Percentiles rank a stretch among this genome's conserved stretches.
Conservation (phyloP, 2,329 filamentous ascomycete species). For the Sarocladiaceae sp. region DNA sequence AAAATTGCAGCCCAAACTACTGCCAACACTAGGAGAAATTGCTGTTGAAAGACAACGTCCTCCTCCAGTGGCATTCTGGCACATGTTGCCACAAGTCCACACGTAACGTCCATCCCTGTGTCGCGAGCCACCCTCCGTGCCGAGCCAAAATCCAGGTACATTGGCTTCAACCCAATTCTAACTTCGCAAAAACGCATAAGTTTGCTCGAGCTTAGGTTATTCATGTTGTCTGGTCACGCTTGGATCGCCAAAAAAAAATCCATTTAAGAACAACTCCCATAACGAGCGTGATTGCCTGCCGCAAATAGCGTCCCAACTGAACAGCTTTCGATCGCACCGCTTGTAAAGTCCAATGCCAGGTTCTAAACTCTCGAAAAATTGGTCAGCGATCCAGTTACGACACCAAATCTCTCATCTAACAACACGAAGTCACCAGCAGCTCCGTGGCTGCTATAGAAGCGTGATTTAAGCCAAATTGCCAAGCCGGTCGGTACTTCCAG, state of each 20-base stretch:
- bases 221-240: background rate
- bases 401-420: background rate
- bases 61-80: too few relatives aligned
- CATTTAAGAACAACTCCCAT: background rate
- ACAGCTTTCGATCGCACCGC: background rate
- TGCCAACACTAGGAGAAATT: too few relatives aligned
- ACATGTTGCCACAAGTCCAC: too few relatives aligned
- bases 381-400: background rate
- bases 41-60: too few relatives aligned
- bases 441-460: background rate
- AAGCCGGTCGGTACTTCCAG: background rate
- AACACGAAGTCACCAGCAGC: background rate
- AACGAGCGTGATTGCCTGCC: background rate
- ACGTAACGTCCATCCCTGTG: too few relatives aligned
- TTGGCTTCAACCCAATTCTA: background rate
- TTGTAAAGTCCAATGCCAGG: background rate
- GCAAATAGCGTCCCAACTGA: background rate
- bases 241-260: too few relatives aligned
- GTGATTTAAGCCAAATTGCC: background rate
- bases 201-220: background rate
- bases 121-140: too few relatives aligned
- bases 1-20: too few relatives aligned
- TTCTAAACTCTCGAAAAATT: background rate
- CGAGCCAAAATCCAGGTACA: too few relatives aligned
- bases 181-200: background rate